These are phyloP conservation scores for Boletus vermiculosoides DNA, from an alignment of 768 basidiomycete genomes.

Conservation along the genomic window DNA sequence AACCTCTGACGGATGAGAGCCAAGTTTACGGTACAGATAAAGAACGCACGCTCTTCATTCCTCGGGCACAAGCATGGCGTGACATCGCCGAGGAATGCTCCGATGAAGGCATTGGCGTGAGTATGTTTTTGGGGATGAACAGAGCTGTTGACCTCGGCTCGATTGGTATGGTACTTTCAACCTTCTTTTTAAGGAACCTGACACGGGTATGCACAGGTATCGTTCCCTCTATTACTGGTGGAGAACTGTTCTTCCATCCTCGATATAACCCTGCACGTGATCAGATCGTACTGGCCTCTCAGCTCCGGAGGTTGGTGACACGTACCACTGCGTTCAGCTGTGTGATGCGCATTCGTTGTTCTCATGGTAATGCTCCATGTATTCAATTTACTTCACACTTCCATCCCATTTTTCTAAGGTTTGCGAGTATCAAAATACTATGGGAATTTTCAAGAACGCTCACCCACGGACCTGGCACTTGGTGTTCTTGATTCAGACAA, in stretches of 20 bases:
- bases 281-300: constrained; percentile 61
- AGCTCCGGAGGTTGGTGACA: constrained; percentile 64
- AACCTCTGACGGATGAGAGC: constrained; percentile 55
- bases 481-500: constrained; percentile 82
- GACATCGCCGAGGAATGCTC: constrained; percentile 86
- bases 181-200: constrained; percentile 5
- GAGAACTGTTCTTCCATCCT: constrained; percentile 90
- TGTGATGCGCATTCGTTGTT: constrained; percentile 78
- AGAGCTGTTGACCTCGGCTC: constrained; percentile 85
- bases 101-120: constrained; percentile 87
- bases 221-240: constrained; percentile 75
- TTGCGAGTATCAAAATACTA: constrained; percentile 63
- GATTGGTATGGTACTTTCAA: constrained; percentile 52
- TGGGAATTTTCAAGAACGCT: constrained; percentile 69
- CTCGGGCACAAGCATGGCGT: constrained; percentile 78
- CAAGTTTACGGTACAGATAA: constrained; percentile 80
- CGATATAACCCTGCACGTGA: constrained; percentile 78
- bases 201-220: constrained; percentile 42
- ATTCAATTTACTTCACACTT: constrained; percentile 6
- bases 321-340: constrained; percentile 80
- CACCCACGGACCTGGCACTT: constrained; percentile 73
- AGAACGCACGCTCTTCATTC: constrained; percentile 75
- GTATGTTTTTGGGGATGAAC: constrained; percentile 79
- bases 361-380: constrained; percentile 56
- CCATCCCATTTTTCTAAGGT: constrained; percentile 38